phyloP scores from a whole-genome alignment of 1,139 yeast species.

The Pichiaceae sp. region DNA sequence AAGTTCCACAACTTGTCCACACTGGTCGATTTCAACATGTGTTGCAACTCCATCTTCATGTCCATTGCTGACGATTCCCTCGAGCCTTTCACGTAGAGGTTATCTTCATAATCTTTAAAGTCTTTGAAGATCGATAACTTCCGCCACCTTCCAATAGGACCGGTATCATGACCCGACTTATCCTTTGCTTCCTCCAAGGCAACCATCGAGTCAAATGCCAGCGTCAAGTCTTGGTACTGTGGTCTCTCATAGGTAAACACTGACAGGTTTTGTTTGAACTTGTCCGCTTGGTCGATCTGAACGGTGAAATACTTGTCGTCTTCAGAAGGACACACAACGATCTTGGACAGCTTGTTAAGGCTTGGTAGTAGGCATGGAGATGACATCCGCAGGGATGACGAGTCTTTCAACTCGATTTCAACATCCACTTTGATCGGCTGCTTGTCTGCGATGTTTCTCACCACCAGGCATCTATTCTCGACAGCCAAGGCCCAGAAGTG shows the following conservation, averaged over 20 bases:
- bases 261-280: conserved; percentile 38
- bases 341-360: conserved; percentile 39
- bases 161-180: background rate
- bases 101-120: conserved; percentile 30
- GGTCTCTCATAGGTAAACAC: conserved; percentile 42
- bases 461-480: conserved; percentile 70
- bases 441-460: conserved; percentile 59
- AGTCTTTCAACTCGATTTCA: conserved; percentile 34
- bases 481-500: conserved; percentile 90
- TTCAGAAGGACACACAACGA: conserved; percentile 15
- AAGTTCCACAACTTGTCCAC: conserved; percentile 62
- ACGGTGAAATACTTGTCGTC: conserved; percentile 22
- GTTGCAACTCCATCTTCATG: conserved; percentile 42
- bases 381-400: conserved; percentile 23
- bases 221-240: conserved; percentile 27
- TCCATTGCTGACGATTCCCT: conserved; percentile 41
- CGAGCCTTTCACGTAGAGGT: conserved; percentile 23
- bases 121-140: conserved; percentile 23
- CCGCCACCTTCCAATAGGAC: conserved; percentile 5
- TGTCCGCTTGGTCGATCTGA: conserved; percentile 26
- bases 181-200: background rate
- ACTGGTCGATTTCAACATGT: conserved; percentile 27
- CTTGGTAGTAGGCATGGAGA: conserved; percentile 72
- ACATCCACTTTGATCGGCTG: conserved; percentile 47
- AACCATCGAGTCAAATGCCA: conserved; percentile 13